These are phyloP conservation scores for Patellifolia procumbens DNA, from an alignment of 179 eudicot genomes.

Conservation along the genomic window DNA sequence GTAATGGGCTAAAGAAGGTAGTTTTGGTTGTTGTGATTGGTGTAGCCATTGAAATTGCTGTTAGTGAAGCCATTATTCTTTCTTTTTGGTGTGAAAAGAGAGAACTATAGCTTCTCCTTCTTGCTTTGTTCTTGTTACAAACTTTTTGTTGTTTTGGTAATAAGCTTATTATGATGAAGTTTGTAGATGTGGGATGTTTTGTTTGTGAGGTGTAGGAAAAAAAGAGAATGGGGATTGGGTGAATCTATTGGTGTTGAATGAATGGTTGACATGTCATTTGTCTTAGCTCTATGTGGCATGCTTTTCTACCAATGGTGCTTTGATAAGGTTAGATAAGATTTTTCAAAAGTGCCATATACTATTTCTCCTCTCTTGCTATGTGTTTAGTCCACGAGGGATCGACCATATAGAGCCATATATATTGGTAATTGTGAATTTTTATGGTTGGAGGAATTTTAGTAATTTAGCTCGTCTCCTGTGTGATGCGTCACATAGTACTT, in stretches of 20 bases:
- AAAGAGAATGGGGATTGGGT: constrained; percentile 31
- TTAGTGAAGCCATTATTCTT: constrained; percentile 50
- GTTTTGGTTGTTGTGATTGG: constrained; percentile 43
- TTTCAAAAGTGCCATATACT: neutral
- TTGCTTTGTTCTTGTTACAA: too few relatives aligned
- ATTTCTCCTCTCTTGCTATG: neutral
- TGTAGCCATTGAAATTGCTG: constrained; percentile 52
- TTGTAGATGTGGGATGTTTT: neutral
- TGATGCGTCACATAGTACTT: too few relatives aligned
- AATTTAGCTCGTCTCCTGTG: too few relatives aligned
- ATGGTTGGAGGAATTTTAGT: too few relatives aligned
- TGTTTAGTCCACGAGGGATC: too few relatives aligned
- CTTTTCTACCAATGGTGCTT: constrained; percentile 26
- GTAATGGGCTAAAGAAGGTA: constrained; percentile 57
- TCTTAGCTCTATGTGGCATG: constrained; percentile 35
- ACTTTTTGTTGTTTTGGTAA: neutral
- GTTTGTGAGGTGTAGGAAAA: neutral
- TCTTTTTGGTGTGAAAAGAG: neutral
- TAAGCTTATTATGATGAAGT: neutral
- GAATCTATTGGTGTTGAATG: constrained; percentile 34
- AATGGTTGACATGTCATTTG: constrained; percentile 36
- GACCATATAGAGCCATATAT: too few relatives aligned
- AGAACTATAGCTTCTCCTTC: neutral
- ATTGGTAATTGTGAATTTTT: neutral
- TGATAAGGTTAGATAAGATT: constrained; percentile 35